Percentiles rank a stretch among this genome's conserved stretches.
Conservation (phyloP, 139 green algal species). For the Microglena sp. region DNA sequence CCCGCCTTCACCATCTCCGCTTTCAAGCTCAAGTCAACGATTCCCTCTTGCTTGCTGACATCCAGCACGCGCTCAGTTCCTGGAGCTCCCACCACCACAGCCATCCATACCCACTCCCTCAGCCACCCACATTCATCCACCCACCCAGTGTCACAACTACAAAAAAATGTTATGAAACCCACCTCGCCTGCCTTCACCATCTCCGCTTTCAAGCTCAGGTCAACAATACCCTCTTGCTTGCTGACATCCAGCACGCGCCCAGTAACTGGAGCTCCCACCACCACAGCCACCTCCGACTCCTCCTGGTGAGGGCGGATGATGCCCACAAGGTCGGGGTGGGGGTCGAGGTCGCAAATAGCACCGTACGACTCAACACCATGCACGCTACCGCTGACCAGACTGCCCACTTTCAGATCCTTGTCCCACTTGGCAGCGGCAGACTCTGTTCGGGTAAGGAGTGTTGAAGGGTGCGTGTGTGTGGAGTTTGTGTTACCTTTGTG, state of each 20-base stretch:
- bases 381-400: constrained; percentile 9
- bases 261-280: neutral
- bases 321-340: constrained; percentile 16
- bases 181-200: too few species aligned
- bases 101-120: neutral
- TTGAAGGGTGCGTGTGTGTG: too few species aligned
- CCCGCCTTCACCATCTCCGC: too few species aligned
- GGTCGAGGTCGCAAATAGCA: constrained; percentile 57
- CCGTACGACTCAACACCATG: constrained; percentile 63
- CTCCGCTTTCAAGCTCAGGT: too few species aligned
- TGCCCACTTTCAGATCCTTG: constrained; percentile 2
- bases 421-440: constrained; percentile 4
- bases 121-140: neutral
- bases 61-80: constrained; percentile 69
- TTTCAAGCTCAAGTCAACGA: constrained; percentile 75
- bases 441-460: too few species aligned
- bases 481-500: too few species aligned
- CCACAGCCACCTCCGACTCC: neutral
- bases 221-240: constrained; percentile 57
- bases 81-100: too few species aligned
- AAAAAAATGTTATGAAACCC: too few species aligned
- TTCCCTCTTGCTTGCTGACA: constrained; percentile 49
- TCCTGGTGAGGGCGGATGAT: constrained; percentile 9
- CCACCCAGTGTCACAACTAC: too few species aligned
- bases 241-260: constrained; percentile 58